Evolutionary conservation across 1,284 basidiomycete genomes (phyloP).

Genomic region (Vanrija humicola): DNA sequence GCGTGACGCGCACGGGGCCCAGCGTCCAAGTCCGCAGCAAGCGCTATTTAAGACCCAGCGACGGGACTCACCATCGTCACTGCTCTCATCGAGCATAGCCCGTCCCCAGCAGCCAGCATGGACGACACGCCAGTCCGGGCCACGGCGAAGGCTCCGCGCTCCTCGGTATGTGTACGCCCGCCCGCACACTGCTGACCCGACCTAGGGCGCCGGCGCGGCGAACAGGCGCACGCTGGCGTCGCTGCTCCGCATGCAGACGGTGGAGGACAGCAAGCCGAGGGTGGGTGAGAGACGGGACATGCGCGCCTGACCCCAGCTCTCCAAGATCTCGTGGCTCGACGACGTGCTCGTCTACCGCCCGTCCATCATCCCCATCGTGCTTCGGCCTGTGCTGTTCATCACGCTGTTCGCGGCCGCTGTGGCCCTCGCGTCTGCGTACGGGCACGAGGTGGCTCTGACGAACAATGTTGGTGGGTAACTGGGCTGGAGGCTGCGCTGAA

Average conservation of each 20-base stretch:
- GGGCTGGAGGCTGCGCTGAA: neutral
- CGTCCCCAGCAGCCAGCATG: no score
- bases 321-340: constrained; percentile 80
- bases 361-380: constrained; percentile 56
- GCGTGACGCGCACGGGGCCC: neutral
- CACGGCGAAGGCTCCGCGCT: no score
- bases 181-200: constrained; percentile 33
- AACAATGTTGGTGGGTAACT: constrained; percentile 45
- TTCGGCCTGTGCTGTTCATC: constrained; percentile 69
- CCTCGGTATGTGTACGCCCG: no score
- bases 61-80: no score
- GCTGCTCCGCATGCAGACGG: constrained; percentile 37
- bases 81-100: no score
- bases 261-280: constrained; percentile 41
- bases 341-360: constrained; percentile 69
- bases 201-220: constrained; percentile 26
- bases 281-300: constrained; percentile 22
- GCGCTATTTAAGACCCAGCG: no score
- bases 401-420: constrained; percentile 62
- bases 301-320: constrained; percentile 15
- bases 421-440: constrained; percentile 39
- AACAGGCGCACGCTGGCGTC: constrained; percentile 27
- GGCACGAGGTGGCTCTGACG: constrained; percentile 38
- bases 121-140: no score
- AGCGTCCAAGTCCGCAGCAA: no score